Conservation (phyloP, 371 early-diverging fungal species). For the Lichtheimia ramosa region DNA sequence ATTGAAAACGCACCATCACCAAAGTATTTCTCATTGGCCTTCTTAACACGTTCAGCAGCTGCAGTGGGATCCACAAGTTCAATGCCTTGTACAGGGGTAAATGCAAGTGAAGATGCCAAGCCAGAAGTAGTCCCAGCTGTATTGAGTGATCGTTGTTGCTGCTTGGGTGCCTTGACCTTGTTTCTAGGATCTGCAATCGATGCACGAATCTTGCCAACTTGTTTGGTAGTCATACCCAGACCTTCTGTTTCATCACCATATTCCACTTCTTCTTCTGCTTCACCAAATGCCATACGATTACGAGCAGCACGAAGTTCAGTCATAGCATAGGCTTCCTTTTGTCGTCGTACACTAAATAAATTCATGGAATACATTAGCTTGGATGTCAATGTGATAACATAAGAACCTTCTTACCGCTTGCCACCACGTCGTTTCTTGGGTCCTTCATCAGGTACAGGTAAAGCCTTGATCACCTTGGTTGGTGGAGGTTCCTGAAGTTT, state of each 20-base stretch:
- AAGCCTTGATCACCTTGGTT: constrained; percentile 77
- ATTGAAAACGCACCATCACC: constrained; percentile 65
- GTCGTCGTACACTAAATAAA: constrained; percentile 66
- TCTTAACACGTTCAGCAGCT: constrained; percentile 62
- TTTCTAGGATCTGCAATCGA: constrained; percentile 59
- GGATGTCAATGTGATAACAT: no score
- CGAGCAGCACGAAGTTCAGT: constrained; percentile 90
- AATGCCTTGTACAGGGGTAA: constrained; percentile 96
- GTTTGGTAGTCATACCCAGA: constrained; percentile 83
- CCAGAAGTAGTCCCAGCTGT: constrained; percentile 71
- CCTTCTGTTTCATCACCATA: constrained; percentile 84
- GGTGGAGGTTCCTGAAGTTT: constrained; percentile 89
- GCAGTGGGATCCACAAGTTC: constrained; percentile 90
- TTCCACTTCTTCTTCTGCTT: constrained; percentile 86
- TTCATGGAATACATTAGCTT: no score
- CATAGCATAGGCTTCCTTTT: constrained; percentile 81
- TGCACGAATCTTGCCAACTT: constrained; percentile 73
- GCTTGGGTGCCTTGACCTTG: constrained; percentile 64
- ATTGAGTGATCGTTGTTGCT: constrained; percentile 29
- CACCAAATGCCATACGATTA: constrained; percentile 92
- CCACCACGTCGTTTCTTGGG: constrained; percentile 92
- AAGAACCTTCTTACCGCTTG: constrained; percentile 52
- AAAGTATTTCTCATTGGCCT: constrained; percentile 83
- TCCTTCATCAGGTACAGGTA: constrained; percentile 92
- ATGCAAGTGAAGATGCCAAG: constrained; percentile 87